Evolutionary conservation across 2,329 filamentous ascomycete species (phyloP), one percentile per base, ranked within the genome.

Genomic region (Lojkania enalia): DNA sequence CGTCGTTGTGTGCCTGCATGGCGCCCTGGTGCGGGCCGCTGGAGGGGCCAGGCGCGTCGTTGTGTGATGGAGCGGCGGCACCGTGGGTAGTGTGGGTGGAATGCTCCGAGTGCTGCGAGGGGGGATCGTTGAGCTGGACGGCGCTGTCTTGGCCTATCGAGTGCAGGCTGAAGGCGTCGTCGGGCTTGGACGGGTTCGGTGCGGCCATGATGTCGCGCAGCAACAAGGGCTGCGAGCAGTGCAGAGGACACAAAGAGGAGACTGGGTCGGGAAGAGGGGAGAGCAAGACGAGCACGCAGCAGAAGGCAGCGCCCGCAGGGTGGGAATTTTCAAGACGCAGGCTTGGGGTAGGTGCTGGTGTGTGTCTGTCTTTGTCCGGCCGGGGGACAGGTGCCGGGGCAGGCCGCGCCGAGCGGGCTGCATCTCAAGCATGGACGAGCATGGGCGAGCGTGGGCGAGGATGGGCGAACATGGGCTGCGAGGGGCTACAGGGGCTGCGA

Each of bases 81-180:
- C 9, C 9, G 14, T 12, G 37, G 20, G 35, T 9, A 29, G n/a
- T 7, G 15, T 31, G 32, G 32, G 20, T 16, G 20, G 25, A 13
- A n/a, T 25, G 46, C n/a, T 6, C 14, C n/a, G 12, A 19, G 27
- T 21, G 16, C 14, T 15, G 39, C 13, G 23, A 29, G n/a, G n/a
- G n/a, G n/a, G n/a, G n/a, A 15, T 39, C 48, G 39, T 48, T 36
- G 21, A 59, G 45, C 23, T 58, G 49, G 30, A 60, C 30, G 14
- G 57, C 49, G 44, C 56, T 57, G 52, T 64, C 60, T 31, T 60
- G 56, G 27, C 48, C 43, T 13, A 40, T 43, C 11, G 50, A 44
- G 38, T 60, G 55, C 38, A 57, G 42, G 42, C 46, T 46, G 19
- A 38, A 35, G 19, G 43, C 35, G 36, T 52, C 46, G 35, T 39